phyloP scores from a whole-genome alignment of 78 protist species.

The Ministeria vibrans region DNA sequence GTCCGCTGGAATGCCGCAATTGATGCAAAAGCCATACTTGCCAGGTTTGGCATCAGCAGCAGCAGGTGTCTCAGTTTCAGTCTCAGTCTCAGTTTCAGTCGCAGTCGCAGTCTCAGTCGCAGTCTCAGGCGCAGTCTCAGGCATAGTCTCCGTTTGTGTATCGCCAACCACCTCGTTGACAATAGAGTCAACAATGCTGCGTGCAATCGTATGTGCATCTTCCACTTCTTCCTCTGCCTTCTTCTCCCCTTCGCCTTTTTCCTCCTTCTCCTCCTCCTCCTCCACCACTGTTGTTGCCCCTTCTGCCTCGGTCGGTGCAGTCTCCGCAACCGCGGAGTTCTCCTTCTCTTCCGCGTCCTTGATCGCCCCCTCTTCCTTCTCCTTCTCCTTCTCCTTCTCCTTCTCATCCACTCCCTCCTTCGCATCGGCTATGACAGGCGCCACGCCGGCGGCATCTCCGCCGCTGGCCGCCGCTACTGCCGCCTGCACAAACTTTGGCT shows the following conservation, averaged over 20 bases:
- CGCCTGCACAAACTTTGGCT: too few relatives aligned
- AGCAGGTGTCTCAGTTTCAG: neutral
- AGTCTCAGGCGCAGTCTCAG: neutral
- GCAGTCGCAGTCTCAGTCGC: neutral
- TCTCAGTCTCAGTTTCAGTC: neutral
- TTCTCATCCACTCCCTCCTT: neutral
- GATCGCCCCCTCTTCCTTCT: neutral
- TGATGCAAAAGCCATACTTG: constrained; percentile 18
- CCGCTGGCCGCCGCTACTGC: too few relatives aligned
- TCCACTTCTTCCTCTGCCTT: neutral
- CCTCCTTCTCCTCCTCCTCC: neutral
- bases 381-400: neutral
- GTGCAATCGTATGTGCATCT: neutral
- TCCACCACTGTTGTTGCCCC: neutral
- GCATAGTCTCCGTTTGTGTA: neutral
- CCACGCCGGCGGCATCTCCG: too few relatives aligned
- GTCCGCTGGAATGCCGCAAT: constrained; percentile 2
- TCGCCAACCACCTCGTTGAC: neutral
- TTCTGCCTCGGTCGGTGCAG: neutral
- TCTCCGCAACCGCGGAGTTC: neutral
- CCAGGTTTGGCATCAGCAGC: neutral
- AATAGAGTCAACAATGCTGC: neutral
- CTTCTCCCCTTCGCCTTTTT: neutral
- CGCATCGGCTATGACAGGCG: too few relatives aligned
- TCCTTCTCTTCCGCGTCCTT: neutral